Evolutionary conservation across 768 basidiomycete species (phyloP).

Genomic region (Suillus discolor): DNA sequence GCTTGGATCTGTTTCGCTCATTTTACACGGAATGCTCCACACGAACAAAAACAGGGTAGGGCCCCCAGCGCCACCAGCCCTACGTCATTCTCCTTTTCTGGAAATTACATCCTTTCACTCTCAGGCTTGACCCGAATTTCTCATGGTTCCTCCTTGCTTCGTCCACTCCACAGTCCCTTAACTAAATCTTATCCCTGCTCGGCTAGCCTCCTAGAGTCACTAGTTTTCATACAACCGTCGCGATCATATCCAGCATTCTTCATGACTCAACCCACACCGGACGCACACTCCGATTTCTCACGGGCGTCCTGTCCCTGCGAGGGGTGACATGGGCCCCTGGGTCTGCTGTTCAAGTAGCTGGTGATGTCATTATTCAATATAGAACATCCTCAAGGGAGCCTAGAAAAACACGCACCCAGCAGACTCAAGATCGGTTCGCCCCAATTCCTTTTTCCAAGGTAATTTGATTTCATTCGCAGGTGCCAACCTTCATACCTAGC

Average conservation of each 20-base stretch:
- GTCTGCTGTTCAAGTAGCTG: not conserved
- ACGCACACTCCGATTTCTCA: not conserved
- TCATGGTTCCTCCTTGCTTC: not conserved
- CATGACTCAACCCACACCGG: not conserved
- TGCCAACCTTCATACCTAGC: not conserved
- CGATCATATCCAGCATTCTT: not conserved
- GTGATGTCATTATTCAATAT: not conserved
- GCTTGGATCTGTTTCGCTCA: conserved; percentile 18
- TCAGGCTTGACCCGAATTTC: not conserved
- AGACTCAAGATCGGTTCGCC: not conserved
- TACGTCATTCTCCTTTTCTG: conserved; percentile 31
- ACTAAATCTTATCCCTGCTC: not conserved
- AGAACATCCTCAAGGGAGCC: not conserved
- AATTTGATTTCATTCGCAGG: not conserved
- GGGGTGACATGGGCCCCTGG: not conserved
- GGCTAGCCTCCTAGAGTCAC: not conserved
- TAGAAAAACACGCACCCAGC: not conserved
- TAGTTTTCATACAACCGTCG: not conserved
- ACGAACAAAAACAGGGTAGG: conserved; percentile 36
- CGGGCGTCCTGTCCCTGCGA: not conserved
- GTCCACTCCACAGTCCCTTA: not conserved
- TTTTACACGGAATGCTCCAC: conserved; percentile 36
- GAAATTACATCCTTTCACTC: not conserved
- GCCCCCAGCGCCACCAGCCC: conserved; percentile 29
- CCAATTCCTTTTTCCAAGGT: not conserved